Evolutionary conservation across 352 stramenopile species (phyloP).

Genomic region (Phytopythium delawarense): DNA sequence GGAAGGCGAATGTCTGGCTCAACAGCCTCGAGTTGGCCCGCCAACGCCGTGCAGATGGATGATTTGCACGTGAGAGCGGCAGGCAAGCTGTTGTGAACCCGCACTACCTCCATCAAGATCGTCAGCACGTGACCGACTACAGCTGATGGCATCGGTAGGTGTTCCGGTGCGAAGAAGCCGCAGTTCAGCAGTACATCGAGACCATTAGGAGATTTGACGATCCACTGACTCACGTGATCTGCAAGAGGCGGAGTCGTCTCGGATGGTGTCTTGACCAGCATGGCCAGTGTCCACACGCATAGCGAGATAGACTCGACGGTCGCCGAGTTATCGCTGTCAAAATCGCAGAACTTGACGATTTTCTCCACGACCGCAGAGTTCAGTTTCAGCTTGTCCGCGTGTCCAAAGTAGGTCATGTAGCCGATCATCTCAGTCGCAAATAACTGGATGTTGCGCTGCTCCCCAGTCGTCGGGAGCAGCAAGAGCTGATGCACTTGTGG

Average conservation of each 20-base stretch:
- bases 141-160: constrained; percentile 22
- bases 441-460: constrained; percentile 38
- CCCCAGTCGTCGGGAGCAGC: constrained; percentile 15
- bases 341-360: constrained; percentile 43
- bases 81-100: constrained; percentile 7
- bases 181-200: constrained; percentile 36
- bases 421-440: constrained; percentile 62
- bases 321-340: constrained; percentile 21
- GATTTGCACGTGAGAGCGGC: neutral
- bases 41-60: constrained; percentile 36
- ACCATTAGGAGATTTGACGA: constrained; percentile 20
- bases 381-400: constrained; percentile 32
- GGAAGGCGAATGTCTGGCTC: constrained; percentile 40
- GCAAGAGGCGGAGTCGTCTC: neutral
- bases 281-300: constrained; percentile 37
- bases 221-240: constrained; percentile 18
- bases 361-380: constrained; percentile 23
- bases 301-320: constrained; percentile 29
- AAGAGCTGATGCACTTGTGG: constrained; percentile 35
- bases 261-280: constrained; percentile 26
- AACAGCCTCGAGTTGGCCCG: constrained; percentile 45
- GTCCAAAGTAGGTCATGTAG: constrained; percentile 55
- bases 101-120: constrained; percentile 27
- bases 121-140: constrained; percentile 40
- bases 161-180: constrained; percentile 25